Conservation (phyloP, 2,329 filamentous ascomycete genomes). For the Hyphodiscus sp. region DNA sequence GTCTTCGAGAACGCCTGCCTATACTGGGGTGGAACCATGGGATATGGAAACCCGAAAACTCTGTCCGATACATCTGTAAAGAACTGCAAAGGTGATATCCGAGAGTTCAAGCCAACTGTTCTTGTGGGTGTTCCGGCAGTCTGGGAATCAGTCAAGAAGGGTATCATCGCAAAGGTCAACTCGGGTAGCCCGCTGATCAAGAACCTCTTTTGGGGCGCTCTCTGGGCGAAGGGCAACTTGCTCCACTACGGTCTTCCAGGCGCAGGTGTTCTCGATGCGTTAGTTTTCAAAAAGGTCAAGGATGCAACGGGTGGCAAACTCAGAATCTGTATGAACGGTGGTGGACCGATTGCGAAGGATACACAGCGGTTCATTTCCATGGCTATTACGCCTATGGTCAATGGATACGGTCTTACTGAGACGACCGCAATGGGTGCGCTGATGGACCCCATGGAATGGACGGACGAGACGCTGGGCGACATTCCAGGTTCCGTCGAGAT, state of each 20-base stretch:
- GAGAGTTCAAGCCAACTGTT: conserved; percentile 80
- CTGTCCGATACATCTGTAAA: conserved; percentile 78
- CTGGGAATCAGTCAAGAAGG: conserved; percentile 96
- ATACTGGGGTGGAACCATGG: conserved; percentile 84
- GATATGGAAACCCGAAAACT: conserved; percentile 85
- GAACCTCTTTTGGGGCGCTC: conserved; percentile 70
- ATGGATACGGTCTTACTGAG: conserved; percentile 91
- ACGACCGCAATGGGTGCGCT: conserved; percentile 80
- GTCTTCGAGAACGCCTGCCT: conserved; percentile 87
- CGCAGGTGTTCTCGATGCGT: conserved; percentile 63
- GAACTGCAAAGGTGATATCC: conserved; percentile 90
- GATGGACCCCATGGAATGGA: conserved; percentile 80
- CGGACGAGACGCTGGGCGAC: conserved; percentile 68
- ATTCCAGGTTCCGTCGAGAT: conserved; percentile 72
- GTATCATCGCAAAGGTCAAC: conserved; percentile 66
- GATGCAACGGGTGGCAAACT: conserved; percentile 82
- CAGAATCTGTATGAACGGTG: conserved; percentile 89
- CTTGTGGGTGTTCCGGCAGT: conserved; percentile 92
- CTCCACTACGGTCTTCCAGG: conserved; percentile 56
- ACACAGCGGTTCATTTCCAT: conserved; percentile 89
- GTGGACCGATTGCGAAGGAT: conserved; percentile 79
- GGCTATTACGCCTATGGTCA: conserved; percentile 89
- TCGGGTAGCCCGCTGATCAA: conserved; percentile 61
- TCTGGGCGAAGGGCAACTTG: conserved; percentile 53
- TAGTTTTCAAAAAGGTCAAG: conserved; percentile 90